These are phyloP conservation scores for Lasiodiplodia sp. DNA, from an alignment of 2,329 filamentous ascomycete genomes.

Conservation along the genomic window DNA sequence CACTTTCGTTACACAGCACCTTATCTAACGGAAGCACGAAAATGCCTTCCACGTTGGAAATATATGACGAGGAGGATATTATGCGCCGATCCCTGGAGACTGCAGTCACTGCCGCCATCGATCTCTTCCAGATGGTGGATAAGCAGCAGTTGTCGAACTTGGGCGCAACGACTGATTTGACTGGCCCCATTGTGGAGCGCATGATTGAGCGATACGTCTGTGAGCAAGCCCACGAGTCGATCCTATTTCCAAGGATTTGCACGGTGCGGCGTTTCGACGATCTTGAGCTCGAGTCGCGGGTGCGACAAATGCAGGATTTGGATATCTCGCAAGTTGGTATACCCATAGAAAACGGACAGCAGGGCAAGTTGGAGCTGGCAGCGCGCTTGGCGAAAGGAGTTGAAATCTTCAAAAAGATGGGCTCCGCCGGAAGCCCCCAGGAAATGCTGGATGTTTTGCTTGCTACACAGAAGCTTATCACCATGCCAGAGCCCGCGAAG, in stretches of 20 bases:
- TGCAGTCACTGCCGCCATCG: conserved; percentile 90
- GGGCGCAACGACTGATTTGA: conserved; percentile 91
- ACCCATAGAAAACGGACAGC: conserved; percentile 77
- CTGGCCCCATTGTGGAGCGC: conserved; percentile 88
- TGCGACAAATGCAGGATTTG: conserved; percentile 90
- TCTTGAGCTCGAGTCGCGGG: conserved; percentile 84
- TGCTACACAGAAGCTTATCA: conserved; percentile 83
- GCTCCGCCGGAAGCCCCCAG: conserved; percentile 77
- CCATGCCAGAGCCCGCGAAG: conserved; percentile 59
- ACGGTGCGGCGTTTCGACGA: conserved; percentile 82
- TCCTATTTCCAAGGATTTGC: conserved; percentile 84
- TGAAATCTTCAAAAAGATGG: conserved; percentile 88
- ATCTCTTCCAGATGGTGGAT: conserved; percentile 93
- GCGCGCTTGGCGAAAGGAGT: conserved; percentile 79
- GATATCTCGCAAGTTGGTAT: conserved; percentile 96
- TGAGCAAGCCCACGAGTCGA: conserved; percentile 85
- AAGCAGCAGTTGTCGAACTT: conserved; percentile 92
- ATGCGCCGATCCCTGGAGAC: conserved; percentile 91
- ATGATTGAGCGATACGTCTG: conserved; percentile 94
- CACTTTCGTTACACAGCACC: conserved; percentile 47
- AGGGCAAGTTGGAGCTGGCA: conserved; percentile 82
- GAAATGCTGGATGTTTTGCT: conserved; percentile 87
- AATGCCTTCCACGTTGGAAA: conserved; percentile 60
- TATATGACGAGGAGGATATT: conserved; percentile 88
- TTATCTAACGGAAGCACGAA: conserved; percentile 40